These are phyloP conservation scores for Pseudogymnoascus sp. DNA, from an alignment of 2,329 filamentous ascomycete genomes.

Conservation along the genomic window DNA sequence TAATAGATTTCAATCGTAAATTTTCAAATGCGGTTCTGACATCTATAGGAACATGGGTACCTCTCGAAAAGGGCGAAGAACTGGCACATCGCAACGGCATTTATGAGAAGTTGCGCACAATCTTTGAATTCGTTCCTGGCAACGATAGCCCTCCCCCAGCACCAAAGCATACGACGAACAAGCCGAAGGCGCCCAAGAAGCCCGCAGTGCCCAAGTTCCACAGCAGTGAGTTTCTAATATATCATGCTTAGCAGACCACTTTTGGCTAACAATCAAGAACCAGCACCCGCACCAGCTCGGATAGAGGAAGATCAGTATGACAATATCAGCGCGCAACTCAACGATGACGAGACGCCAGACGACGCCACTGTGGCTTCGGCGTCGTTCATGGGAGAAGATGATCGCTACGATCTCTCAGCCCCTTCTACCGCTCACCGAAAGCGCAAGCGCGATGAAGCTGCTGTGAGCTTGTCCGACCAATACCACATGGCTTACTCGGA, in stretches of 20 bases:
- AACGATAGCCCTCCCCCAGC: conserved; percentile 86
- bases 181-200: conserved; percentile 69
- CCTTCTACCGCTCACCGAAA: conserved; percentile 59
- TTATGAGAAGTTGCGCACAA: conserved; percentile 72
- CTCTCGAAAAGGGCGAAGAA: conserved; percentile 69
- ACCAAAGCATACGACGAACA: conserved; percentile 84
- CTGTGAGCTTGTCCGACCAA: conserved; percentile 63
- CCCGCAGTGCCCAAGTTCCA: conserved; percentile 55
- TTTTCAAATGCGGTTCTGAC: conserved; percentile 15
- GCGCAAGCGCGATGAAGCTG: conserved; percentile 65
- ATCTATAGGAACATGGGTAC: conserved; percentile 81
- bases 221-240: conserved; percentile 33
- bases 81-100: conserved; percentile 84
- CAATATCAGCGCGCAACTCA: conserved; percentile 52
- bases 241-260: conserved; percentile 5
- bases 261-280: conserved; percentile 27
- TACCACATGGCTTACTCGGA: conserved; percentile 89
- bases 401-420: conserved; percentile 64
- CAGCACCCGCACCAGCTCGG: conserved; percentile 33
- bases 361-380: conserved; percentile 82
- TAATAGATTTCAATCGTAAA: conserved; percentile 30
- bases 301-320: conserved; percentile 58
- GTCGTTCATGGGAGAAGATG: conserved; percentile 78
- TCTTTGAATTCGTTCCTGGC: conserved; percentile 84
- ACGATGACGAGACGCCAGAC: conserved; percentile 67